Percentiles rank a stretch among this genome's conserved stretches.
phyloP scores from a whole-genome alignment of 1,284 basidiomycete genomes.

The Cryptococcus sp. region DNA sequence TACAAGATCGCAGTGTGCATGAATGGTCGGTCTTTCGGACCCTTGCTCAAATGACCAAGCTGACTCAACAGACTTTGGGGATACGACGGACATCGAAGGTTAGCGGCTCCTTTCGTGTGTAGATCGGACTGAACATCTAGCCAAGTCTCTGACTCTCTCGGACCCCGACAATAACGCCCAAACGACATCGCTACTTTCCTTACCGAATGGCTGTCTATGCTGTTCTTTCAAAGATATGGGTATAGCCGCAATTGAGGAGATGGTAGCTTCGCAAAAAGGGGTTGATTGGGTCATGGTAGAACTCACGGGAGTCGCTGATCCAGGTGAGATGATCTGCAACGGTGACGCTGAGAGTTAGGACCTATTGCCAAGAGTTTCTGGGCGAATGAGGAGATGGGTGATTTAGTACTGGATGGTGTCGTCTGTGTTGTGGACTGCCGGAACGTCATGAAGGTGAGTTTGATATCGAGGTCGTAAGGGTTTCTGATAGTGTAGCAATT shows the following conservation, averaged over 20 bases:
- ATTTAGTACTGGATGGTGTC: constrained; percentile 77
- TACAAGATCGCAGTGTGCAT: constrained; percentile 94
- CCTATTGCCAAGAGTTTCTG: constrained; percentile 85
- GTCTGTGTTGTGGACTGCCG: constrained; percentile 85
- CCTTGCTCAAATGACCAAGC: not conserved
- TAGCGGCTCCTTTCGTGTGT: constrained; percentile 2
- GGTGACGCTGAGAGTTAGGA: constrained; percentile 1
- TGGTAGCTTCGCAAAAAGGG: constrained; percentile 60
- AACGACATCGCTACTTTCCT: constrained; percentile 60
- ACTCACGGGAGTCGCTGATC: constrained; percentile 89
- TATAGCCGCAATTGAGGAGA: constrained; percentile 81
- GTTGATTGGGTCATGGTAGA: constrained; percentile 92
- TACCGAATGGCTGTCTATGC: constrained; percentile 89
- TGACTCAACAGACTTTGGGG: constrained; percentile 42
- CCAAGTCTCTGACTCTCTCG: constrained; percentile 54
- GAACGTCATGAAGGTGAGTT: constrained; percentile 67
- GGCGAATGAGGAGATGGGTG: constrained; percentile 83
- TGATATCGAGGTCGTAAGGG: not conserved
- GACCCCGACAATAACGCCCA: constrained; percentile 50
- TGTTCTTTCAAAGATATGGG: constrained; percentile 91
- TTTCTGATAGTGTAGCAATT: constrained; percentile 61
- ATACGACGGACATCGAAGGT: constrained; percentile 51
- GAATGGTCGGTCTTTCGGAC: constrained; percentile 74
- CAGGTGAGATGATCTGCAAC: constrained; percentile 53
- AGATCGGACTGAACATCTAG: constrained; percentile 5